Evolutionary conservation across 108 stramenopile genomes (phyloP), one percentile per base, ranked within the genome.

Genomic region (Schizochytrium sp.): DNA sequence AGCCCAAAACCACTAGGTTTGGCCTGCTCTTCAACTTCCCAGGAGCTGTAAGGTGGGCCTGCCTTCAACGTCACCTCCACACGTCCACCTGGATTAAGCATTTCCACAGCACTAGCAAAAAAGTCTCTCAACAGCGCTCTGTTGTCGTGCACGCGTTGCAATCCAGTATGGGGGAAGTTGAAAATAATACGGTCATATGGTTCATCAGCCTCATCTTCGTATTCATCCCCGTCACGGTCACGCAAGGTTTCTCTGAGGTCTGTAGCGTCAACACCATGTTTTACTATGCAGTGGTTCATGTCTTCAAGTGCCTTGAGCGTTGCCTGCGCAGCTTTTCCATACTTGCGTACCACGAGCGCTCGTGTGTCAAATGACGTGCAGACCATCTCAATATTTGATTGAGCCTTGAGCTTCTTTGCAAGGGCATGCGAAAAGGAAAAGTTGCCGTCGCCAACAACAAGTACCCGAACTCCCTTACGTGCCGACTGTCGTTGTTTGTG

Each of bases 81-180:
- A 46, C 90, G 90, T 4, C 91, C 91, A 7, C 56, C 83, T 41
- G 83, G 58, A 40, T 40, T 19, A 4, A 57, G 50, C 15, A 41
- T 87, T 44, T 50, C 1, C 87, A 87, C 87, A 42, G 90, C 91
- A 42, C 91, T 92, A n/a, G 89, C 87, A 47, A 92, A 92, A 87
- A 92, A 92, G 60, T 91, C 91, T 7, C 89, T 83, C 19, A 92
- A 89, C 45, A 92, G 89, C 73, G 91, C 91, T 2, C 91, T 87
- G 90, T 92, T 92, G 10, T 91, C 89, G 57, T 92, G 92, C 19
- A 90, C 91, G 50, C 92, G 91, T 60, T 92, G 92, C 90, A 50
- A 40, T 17, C 92, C 92, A 7, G 92, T 91, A 88, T 92, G 92
- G 40, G 92, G 92, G 44, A 92, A 92, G 88, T 92, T 92, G 91